Base-by-base conservation (phyloP, 2,329 filamentous ascomycete species). In the Calonectria pteridis region DNA sequence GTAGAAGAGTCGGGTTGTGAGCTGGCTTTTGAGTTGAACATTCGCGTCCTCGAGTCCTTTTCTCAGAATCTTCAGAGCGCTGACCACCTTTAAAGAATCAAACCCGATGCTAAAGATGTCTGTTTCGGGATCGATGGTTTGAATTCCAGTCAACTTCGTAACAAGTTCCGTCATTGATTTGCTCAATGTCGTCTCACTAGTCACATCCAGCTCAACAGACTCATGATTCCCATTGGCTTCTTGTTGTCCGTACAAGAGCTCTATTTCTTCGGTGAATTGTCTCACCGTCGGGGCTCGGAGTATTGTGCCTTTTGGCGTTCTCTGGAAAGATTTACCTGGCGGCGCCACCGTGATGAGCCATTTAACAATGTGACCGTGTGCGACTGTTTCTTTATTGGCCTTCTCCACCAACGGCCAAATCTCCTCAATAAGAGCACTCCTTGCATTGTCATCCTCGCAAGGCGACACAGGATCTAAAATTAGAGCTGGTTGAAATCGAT, bases 401-500 rank as follows among this genome's bases (percentile, higher is more conserved):
- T 82, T 75, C 29, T 85, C 83, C 2, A 89, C 82, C 4, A 81
- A 46, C 0, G 86, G 85, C 88, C 87, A 89, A 1, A 89, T 74
- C 1, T 77, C 79, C 0, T 87, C 85, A 18, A 89, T 78, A 0
- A 89, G 76, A 16, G 55, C n/a, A 0, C 74, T 49, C 4, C n/a
- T 49, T 6, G 46, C 49, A 6, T 76, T 78, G 3, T 73, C 76
- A 11, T 80, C 73, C 0, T 72, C 78, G 40, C 77, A 65, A 0
- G 85, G 85, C 6, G 46, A 37, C 0, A 79, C 35, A 0, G 87
- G 87, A 73, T 91, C 89, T 46, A 90, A 75, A 6, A 90, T 81
- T 3, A 90, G 76, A 0, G 84, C 86, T 0, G 89, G 82, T 75
- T 90, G 86, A 76, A 90, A 88, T 4, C 78, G 81, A 58, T 85